Conservation (phyloP, 2,329 filamentous ascomycete genomes). For the Aurifilum marmelostoma region DNA sequence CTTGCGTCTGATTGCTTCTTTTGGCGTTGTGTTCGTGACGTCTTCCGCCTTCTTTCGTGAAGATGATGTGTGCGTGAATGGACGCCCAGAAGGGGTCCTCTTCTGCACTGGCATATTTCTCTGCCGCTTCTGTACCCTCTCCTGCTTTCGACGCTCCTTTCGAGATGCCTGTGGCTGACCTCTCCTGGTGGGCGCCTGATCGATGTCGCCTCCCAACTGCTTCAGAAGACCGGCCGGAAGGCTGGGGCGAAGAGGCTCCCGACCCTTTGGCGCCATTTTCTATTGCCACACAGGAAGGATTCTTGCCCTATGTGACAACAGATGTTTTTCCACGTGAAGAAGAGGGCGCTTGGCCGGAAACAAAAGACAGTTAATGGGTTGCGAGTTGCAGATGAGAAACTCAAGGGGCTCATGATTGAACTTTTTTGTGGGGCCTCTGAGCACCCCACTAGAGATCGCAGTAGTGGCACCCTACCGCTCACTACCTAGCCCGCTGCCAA, state of each 20-base stretch:
- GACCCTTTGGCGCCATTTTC: conserved; percentile 17
- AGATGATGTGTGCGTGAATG: not conserved
- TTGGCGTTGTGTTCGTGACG: not conserved
- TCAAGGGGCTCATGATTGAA: not conserved
- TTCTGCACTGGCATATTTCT: conserved; percentile 33
- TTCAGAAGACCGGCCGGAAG: conserved; percentile 49
- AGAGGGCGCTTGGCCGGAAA: not conserved
- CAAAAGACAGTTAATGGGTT: not conserved
- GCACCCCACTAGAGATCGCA: conserved; percentile 3
- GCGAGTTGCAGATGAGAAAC: conserved; percentile 1
- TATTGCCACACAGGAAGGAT: not conserved
- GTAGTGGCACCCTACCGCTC: not conserved
- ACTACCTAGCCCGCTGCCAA: too few relatives aligned
- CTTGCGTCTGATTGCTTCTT: not conserved
- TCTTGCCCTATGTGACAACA: not conserved
- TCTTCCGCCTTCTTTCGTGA: not conserved
- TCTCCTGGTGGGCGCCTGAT: conserved; percentile 24
- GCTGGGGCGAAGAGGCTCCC: conserved; percentile 36
- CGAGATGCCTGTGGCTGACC: conserved; percentile 40
- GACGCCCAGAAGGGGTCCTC: conserved; percentile 11
- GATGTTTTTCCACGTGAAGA: not conserved
- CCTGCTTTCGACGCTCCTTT: conserved; percentile 70
- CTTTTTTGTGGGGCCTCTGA: conserved; percentile 15
- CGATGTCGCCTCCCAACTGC: conserved; percentile 42
- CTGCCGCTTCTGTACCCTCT: conserved; percentile 60